Conservation (phyloP, 73 alveolate genomes). For the Symbiodinium pilosum region DNA sequence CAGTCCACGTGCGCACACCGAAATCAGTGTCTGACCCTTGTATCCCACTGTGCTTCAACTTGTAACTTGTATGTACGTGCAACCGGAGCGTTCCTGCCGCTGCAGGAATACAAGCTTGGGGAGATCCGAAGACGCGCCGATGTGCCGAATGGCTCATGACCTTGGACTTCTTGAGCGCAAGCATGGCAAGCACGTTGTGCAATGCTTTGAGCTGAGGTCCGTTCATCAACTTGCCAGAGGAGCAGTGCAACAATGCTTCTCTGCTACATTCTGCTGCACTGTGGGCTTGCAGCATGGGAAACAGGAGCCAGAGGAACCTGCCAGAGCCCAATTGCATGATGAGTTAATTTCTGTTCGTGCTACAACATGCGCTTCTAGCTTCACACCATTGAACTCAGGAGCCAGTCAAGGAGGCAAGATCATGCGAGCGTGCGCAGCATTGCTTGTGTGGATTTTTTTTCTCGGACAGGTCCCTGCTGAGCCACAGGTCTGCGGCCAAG, state of each 20-base stretch:
- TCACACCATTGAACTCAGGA: not conserved
- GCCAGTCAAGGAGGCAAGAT: not conserved
- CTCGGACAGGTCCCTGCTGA: not conserved
- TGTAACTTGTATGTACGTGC: no score
- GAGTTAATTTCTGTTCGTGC: no score
- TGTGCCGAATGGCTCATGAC: constrained; percentile 28
- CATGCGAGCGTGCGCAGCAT: not conserved
- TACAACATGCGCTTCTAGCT: no score
- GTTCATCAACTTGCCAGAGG: not conserved
- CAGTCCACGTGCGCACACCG: no score
- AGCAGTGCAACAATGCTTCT: not conserved
- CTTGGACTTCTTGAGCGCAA: no score
- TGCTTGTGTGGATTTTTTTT: no score
- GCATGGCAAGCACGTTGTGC: no score
- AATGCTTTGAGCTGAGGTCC: not conserved
- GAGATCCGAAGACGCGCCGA: constrained; percentile 79
- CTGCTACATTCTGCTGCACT: no score
- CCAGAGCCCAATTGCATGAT: not conserved
- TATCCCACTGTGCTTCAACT: no score
- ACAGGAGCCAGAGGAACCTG: constrained; percentile 2
- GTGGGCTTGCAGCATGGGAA: no score
- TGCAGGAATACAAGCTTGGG: constrained; percentile 53
- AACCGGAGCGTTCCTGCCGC: no score
- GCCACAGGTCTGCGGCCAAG: not conserved
- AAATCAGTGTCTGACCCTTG: no score